Base-by-base conservation (phyloP, 257 asterid genomes). In the Gynochthodes officinalis region DNA sequence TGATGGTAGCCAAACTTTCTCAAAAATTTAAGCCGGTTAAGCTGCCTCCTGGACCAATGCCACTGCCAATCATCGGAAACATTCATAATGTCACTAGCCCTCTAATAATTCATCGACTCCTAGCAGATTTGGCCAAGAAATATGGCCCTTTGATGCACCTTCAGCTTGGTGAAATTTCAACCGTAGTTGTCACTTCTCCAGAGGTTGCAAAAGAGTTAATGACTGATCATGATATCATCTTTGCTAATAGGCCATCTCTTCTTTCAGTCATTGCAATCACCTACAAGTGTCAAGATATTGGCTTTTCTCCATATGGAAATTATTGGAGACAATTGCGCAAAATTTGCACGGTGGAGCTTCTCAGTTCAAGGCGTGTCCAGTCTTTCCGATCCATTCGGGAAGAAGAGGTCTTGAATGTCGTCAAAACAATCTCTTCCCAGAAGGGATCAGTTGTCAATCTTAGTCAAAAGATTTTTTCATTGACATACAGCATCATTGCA, bases 11-110 rank as follows among this genome's bases (percentile, higher is more conserved):
- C 65, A 37, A 39, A 10, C n/a, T 7, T 12, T 4, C 21, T 7
- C 53, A 6, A 14, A 69, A 69, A 69, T 58, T 64, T 7, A 69
- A 54, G 4, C 43, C 70, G 4, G 6, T 10, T 13, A 50, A 46
- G 27, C 75, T 71, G 13, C 75, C 67, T n/a, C 67, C 75, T 19
- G 75, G 69, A 23, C 69, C 69, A 19, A 72, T 8, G 53, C 64
- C 54, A 7, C 23, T 72, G 21, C 75, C 69, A 1, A 28, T 72
- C 58, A 72, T 72, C n/a, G 75, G 69, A 39, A 72, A 72, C 69
- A 59, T 72, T 18, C 75, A 72, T 32, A 43, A 70, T 13, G 30
- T 70, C 7, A 30, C 2, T 0, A 67, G 66, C 52, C 15, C 52
- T 16, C 66, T n/a, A n/a, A n/a, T 60, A 5, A 43, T 44, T 60